Base-by-base conservation (phyloP, 2,329 filamentous ascomycete species). In the Chrysoporthe austroafricana region DNA sequence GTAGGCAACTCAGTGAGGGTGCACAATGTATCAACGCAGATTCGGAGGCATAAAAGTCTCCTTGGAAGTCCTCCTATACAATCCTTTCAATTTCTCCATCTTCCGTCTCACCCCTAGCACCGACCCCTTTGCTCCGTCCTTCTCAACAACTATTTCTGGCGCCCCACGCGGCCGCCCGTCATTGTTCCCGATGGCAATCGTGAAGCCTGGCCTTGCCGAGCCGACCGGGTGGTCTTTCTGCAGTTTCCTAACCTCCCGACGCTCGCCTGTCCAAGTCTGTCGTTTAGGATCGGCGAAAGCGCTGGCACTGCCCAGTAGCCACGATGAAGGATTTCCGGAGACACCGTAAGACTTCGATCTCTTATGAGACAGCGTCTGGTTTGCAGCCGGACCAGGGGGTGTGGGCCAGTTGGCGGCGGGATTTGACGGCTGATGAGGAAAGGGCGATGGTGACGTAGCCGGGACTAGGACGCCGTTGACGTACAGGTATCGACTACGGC, bases 191-290 rank as follows among this genome's bases (percentile, higher is more conserved):
- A 70, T 61, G 26, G 66, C 67, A 16, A 70, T 9, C 0, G 66
- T 52, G 32, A 64, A 60, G 18, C 26, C 63, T 9, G 69, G 69
- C 21, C 69, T 39, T 21, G 69, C 67, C 1, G 69, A 70, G 13
- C 69, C 67, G 8, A 50, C 66, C 1, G 66, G 66, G 46, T 68
- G 69, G 26, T 70, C 69, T 36, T 70, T 70, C 36, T 69, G 64
- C 43, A 70, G 52, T 50, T 70, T 70, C n/a, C 63, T 59, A 16
- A 54, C 57, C 48, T 68, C 66, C 3, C 69, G 69, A 44, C 66
- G 66, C 69, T 70, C 69, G 42, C 69, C 69, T 9, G 63, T 68
- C 66, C 64, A 61, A 6, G 59, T n/a, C 4, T 65, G 61, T 42
- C 69, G 66, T 43, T 61, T 62, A 34, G 57, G 50, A 16, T 66